A percentile compares a stretch with the other conserved stretches of the same genome.
Conservation (phyloP, 1,284 basidiomycete genomes). For the Microbotryum silenes-acaulis region DNA sequence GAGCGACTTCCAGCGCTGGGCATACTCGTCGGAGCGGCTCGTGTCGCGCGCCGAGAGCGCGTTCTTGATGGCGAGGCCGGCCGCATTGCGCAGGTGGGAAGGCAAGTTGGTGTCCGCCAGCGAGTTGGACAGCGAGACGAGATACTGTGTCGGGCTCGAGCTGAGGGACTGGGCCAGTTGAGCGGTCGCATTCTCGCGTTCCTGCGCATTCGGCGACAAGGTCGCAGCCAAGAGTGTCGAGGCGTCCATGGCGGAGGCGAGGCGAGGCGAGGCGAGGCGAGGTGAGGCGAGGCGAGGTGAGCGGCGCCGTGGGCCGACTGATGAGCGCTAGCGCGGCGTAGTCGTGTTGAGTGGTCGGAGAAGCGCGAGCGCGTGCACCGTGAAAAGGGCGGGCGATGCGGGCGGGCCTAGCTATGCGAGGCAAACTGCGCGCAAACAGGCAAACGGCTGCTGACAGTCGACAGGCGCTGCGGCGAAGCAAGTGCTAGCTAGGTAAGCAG, state of each 20-base stretch:
- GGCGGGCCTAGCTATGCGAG: too few relatives aligned
- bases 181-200: conserved; percentile 78
- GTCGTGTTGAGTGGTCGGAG: not conserved
- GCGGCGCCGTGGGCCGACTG: not conserved
- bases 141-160: conserved; percentile 83
- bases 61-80: conserved; percentile 96
- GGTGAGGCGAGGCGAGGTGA: not conserved
- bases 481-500: too few relatives aligned
- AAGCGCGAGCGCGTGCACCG: not conserved
- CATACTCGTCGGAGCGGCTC: conserved; percentile 65
- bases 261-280: too few relatives aligned
- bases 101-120: conserved; percentile 64
- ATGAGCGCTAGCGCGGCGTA: not conserved
- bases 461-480: too few relatives aligned
- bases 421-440: too few relatives aligned
- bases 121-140: conserved; percentile 74
- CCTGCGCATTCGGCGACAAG: conserved; percentile 72
- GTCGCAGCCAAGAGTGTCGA: conserved; percentile 45
- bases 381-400: too few relatives aligned
- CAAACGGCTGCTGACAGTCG: too few relatives aligned
- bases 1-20: conserved; percentile 72
- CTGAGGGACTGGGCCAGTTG: conserved; percentile 75
- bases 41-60: conserved; percentile 77
- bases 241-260: conserved; percentile 63
- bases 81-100: conserved; percentile 81